Evolutionary conservation across 495 filamentous ascomycete species (phyloP), one percentile per base, ranked within the genome.

Genomic region (Thozetella sp.): DNA sequence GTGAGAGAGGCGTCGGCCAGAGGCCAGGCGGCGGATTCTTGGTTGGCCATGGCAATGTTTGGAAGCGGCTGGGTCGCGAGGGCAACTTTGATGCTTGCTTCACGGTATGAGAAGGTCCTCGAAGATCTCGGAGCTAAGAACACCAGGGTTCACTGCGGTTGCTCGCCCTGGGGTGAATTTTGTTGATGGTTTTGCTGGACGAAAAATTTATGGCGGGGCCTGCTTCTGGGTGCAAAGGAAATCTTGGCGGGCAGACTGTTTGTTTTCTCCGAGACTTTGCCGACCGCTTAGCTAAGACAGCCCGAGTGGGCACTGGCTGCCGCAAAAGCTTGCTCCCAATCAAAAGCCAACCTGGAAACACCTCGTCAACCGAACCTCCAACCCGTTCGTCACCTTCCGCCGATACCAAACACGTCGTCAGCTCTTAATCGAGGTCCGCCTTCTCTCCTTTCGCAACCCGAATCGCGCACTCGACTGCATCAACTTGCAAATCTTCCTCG

Each of bases 1-100:
- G 88, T 77, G n/a, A 97, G 83, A 56, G 81, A 80, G 63, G 84
- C 79, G 68, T 97, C 95, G 73, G 94, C 94, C 68, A 96, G 78
- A 63, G 94, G 94, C 90, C 93, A 97, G 66, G 94, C 94, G 25
- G 80, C 80, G 56, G 74, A 76, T 62, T 84, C 78, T 69, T 84
- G 78, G 26, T 72, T 70, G 65, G 81, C 74, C 81, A 84, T 84
- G 22, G 34, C 75, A 60, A 63, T 61, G 17, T 27, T 65, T 25
- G 40, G 50, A 57, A 15, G 30, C 25, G 37, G 37, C 22, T 25
- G 45, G 37, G 11, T 51, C 25, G 22, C 43, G 53, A 59, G 25
- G 50, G 40, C 24, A 57, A 51, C 40, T 25, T 25, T 9, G 40
- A 2, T 24, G 54, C 45, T 52, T n/a, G n/a, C n/a, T n/a, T n/a